phyloP scores from a whole-genome alignment of 768 basidiomycete genomes.

The Leccinum ochraceum region DNA sequence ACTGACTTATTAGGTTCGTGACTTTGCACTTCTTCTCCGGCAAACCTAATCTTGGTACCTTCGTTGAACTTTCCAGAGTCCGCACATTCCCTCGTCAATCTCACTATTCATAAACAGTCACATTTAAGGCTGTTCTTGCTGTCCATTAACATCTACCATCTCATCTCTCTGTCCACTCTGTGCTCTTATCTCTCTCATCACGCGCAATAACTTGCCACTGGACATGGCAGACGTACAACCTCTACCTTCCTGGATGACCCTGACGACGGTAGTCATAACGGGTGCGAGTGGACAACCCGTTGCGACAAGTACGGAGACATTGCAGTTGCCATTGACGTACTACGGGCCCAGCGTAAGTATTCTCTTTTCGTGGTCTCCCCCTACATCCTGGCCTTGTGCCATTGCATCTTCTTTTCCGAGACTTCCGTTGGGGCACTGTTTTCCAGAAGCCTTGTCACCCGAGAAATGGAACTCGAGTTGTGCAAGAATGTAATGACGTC shows the following conservation, averaged over 20 bases:
- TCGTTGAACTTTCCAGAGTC: conserved; percentile 14
- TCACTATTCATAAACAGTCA: conserved; percentile 8
- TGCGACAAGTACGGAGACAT: conserved; percentile 57
- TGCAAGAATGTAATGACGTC: conserved; percentile 11
- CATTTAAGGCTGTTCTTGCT: conserved; percentile 2
- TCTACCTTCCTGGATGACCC: conserved; percentile 73
- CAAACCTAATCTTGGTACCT: background rate
- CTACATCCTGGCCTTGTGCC: background rate
- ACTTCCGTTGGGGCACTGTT: conserved; percentile 1
- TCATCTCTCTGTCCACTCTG: conserved; percentile 7
- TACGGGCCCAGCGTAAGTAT: conserved; percentile 77
- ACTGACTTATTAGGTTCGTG: conserved; percentile 19
- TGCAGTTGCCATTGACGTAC: conserved; percentile 76
- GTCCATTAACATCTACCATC: conserved; percentile 7
- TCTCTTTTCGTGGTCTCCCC: background rate
- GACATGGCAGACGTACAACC: conserved; percentile 52
- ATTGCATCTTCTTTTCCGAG: background rate
- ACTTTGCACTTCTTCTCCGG: background rate
- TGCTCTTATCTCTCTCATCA: conserved; percentile 10
- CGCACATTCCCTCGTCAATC: conserved; percentile 28
- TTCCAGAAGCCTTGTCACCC: background rate
- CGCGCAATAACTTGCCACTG: conserved; percentile 10
- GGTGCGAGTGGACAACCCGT: conserved; percentile 53
- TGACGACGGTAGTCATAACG: conserved; percentile 51
- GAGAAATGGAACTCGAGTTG: background rate